A percentile compares a stretch with the other conserved stretches of the same genome.
These are phyloP conservation scores for Fraxinus pennsylvanica DNA, from an alignment of 257 asterid genomes.

Conservation along the genomic window DNA sequence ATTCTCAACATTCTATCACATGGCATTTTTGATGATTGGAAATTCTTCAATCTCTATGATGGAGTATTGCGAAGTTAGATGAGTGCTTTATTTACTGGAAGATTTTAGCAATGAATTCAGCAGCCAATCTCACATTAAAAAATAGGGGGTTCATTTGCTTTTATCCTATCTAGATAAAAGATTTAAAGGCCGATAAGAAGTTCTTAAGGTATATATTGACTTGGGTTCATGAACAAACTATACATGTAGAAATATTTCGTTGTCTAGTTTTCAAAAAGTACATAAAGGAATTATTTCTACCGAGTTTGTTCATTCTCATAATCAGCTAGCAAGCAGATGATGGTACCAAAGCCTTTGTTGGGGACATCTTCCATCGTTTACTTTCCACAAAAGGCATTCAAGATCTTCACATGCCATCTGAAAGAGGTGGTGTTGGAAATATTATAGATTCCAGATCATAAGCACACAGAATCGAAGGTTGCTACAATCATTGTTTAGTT, in stretches of 20 bases:
- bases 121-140: neutral
- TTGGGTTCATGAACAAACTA: no score
- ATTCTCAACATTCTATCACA: neutral
- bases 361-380: neutral
- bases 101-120: neutral
- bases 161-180: no score
- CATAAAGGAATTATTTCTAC: neutral
- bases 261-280: neutral
- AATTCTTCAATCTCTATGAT: neutral
- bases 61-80: neutral
- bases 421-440: neutral
- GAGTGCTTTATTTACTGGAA: neutral
- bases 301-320: no score
- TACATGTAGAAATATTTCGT: no score
- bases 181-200: neutral
- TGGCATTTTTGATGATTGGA: neutral
- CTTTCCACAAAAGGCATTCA: neutral
- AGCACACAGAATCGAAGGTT: neutral
- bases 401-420: neutral
- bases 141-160: no score
- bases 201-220: neutral
- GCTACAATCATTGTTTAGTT: neutral
- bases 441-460: neutral
- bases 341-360: no score
- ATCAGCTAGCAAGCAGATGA: no score